Evolutionary conservation across 2,329 filamentous ascomycete genomes (phyloP), one percentile per base, ranked within the genome.

Genomic region (Colletotrichum musae): DNA sequence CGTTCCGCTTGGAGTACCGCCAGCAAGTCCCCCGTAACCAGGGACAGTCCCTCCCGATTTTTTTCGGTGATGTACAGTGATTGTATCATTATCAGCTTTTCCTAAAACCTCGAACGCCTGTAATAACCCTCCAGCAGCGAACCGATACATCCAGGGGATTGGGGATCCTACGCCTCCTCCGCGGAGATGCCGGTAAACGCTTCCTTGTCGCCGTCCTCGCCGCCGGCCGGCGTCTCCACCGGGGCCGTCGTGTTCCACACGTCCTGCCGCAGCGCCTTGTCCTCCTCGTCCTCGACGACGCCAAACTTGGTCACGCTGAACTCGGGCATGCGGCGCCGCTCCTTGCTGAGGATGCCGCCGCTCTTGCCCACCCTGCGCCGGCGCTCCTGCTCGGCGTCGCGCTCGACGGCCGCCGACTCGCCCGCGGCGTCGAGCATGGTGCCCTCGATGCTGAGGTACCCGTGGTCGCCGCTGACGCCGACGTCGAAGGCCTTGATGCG

Each of bases 401-500:
- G 77, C 47, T 75, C 73, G 18, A 82, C 76, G 0, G 93, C 81
- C 28, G 82, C 81, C 72, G 81, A 83, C 80, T 97, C 94, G 26
- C 90, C 91, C 21, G 89, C 87, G 51, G 87, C 87, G 54, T 87
- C 85, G 58, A 97, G 82, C 87, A 97, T 91, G n/a, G 93, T 97
- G 28, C 95, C 95, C 78, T 96, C 92, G 71, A 98, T 91, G 73
- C 92, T 94, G 70, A 97, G 81, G 77, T 95, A 96, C 12, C 93
- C 94, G 70, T 92, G 92, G 73, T 92, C 89, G 60, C 90, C 89
- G 72, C 92, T 93, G 54, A 90, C 87, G 32, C 91, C 92, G 1
- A 93, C 92, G 74, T 98, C 95, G 71, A 96, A 93, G 78, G 97
- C 94, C 73, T 91, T 90, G 76, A 98, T 94, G 72, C 91, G 88